Evolutionary conservation across 1,284 basidiomycete genomes (phyloP).

Genomic region (Marasmius tenuissimus): DNA sequence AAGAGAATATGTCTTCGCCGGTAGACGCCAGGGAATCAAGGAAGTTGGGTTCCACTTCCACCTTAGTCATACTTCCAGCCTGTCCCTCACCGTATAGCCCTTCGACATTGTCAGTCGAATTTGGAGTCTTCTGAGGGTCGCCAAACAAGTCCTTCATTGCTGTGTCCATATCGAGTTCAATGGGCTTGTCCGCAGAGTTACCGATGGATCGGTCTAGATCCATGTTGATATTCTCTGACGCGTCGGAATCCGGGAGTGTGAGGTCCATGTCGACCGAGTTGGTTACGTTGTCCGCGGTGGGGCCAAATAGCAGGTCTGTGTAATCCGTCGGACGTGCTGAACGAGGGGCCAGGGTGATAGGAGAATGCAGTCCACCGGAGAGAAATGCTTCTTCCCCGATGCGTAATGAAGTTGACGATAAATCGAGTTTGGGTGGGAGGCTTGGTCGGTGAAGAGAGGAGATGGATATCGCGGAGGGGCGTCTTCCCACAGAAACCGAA

Average conservation of each 20-base stretch:
- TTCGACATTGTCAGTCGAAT: constrained; percentile 34
- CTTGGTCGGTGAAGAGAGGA: constrained; percentile 71
- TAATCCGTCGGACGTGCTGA: constrained; percentile 65
- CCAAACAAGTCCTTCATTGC: constrained; percentile 51
- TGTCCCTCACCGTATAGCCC: constrained; percentile 18
- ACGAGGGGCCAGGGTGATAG: constrained; percentile 75
- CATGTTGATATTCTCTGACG: constrained; percentile 23
- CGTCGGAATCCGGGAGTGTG: constrained; percentile 35
- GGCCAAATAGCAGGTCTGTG: constrained; percentile 55
- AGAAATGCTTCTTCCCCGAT: constrained; percentile 61
- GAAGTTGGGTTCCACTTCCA: constrained; percentile 24
- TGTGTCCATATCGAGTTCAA: constrained; percentile 73
- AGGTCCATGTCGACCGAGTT: constrained; percentile 41
- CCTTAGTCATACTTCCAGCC: constrained; percentile 18
- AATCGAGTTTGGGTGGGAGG: constrained; percentile 70
- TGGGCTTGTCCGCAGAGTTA: constrained; percentile 73
- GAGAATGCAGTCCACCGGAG: constrained; percentile 63
- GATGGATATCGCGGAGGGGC: constrained; percentile 73
- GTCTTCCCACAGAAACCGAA: constrained; percentile 38
- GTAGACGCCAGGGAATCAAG: constrained; percentile 19
- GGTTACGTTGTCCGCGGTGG: constrained; percentile 23
- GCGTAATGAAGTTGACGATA: constrained; percentile 64
- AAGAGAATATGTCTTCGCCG: constrained; percentile 27
- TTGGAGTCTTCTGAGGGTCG: constrained; percentile 34
- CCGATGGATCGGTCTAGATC: constrained; percentile 43